Conservation (phyloP, 225 moss, liverwort and hornwort species). For the Marchantia polymorpha region DNA sequence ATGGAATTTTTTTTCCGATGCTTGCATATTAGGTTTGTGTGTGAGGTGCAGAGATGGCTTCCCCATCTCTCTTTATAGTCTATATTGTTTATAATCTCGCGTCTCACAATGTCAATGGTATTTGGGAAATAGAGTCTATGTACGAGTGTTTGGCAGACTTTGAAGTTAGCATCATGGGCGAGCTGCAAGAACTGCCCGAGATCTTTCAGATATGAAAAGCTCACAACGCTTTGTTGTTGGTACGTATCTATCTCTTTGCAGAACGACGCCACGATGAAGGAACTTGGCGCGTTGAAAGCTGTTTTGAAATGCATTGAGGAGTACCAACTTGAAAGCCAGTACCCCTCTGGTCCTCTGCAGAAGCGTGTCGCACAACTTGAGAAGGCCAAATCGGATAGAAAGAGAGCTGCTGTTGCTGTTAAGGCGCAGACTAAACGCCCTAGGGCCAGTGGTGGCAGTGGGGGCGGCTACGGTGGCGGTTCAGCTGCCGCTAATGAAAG, state of each 20-base stretch:
- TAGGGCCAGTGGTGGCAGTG: conserved; percentile 86
- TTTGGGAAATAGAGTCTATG: no score
- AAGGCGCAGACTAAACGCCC: conserved; percentile 99
- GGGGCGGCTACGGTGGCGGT: conserved; percentile 56
- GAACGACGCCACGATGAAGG: conserved; percentile 99
- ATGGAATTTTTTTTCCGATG: no score
- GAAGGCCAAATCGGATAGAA: conserved; percentile 97
- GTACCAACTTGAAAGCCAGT: conserved; percentile 88
- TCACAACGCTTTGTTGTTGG: no score
- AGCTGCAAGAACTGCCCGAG: no score
- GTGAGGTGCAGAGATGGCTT: no score
- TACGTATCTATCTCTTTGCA: conserved; percentile 26
- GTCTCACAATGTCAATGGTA: no score
- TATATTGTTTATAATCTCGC: no score
- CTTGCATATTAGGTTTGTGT: no score
- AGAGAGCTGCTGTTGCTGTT: conserved; percentile 97
- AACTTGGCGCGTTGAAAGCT: conserved; percentile 96
- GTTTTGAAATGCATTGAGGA: conserved; percentile 99
- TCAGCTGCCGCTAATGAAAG: conserved; percentile 45
- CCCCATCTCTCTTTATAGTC: no score
- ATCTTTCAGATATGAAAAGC: no score
- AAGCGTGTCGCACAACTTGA: conserved; percentile 97
- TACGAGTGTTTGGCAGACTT: no score
- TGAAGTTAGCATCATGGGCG: no score
- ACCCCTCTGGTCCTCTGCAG: conserved; percentile 87